Base-by-base conservation (phyloP, 495 filamentous ascomycete genomes). In the Schizothecium vesticola region DNA sequence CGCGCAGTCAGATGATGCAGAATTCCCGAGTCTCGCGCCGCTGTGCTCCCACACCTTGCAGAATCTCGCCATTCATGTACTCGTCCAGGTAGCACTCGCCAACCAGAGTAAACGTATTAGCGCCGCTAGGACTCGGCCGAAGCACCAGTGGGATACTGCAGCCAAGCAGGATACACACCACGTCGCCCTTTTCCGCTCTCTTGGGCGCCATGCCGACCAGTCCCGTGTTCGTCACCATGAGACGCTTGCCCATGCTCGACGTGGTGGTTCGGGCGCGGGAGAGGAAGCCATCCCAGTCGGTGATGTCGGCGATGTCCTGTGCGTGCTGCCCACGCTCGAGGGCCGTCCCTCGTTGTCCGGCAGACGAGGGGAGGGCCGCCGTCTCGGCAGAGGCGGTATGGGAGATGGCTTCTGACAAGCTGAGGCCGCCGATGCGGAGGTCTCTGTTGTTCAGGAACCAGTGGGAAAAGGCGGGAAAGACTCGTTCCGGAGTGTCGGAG, bases 91-190 rank as follows among this genome's bases (percentile, higher is more conserved):
- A 63, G 21, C 59, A 61, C 59, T 67, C 66, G 7, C 66, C 66
- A 11, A 67, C 43, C n/a, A 67, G 10, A 22, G 29, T 8, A 26
- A 55, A 67, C 0, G 22, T 11, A 28, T 11, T 13, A 29, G 56
- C 65, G 21, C 29, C 13, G 12, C 43, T 33, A 29, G 59, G 66
- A 57, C 55, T 43, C 56, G 33, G 43, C 3, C 78, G 71, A 13
- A 82, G 67, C 13, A 78, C 74, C 4, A 79, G 72, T 19, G 80
- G 80, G 7, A 81, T 79, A 69, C 77, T 81, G 66, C 80, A 82
- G 1, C 80, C 80, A 56, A 74, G 77, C 6, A 82, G 59, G 56
- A 81, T 76, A 60, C 78, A 81, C 7, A 81, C 73, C 1, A 78
- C 24, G 61, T 82, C 80, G 3, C 70, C 74, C 16, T 63, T 66